These are phyloP conservation scores for Cladosporium sp. DNA, from an alignment of 2,329 filamentous ascomycete species.

Conservation along the genomic window DNA sequence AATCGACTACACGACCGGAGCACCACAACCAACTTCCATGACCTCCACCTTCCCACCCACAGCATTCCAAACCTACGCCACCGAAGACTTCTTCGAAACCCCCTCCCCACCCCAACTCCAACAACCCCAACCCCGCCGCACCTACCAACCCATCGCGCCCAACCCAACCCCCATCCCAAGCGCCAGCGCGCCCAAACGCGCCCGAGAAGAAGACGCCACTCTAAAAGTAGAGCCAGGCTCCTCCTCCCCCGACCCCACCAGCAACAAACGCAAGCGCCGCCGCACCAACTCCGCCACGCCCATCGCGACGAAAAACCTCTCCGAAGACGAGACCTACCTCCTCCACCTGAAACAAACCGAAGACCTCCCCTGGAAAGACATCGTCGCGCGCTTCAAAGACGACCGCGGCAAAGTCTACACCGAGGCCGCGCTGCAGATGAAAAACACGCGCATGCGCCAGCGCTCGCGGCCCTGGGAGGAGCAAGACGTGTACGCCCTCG, in stretches of 20 bases:
- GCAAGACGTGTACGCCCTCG: slow-evolving; percentile 46
- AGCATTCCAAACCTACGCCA: slow-evolving; percentile 27
- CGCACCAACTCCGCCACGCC: slow-evolving; percentile 37
- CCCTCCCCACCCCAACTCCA: slow-evolving; percentile 25
- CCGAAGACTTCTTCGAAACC: slow-evolving; percentile 26
- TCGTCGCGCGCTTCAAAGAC: slow-evolving; percentile 46
- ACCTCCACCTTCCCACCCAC: slow-evolving; percentile 33
- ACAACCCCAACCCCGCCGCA: slow-evolving; percentile 37
- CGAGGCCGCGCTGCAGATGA: slow-evolving; percentile 53
- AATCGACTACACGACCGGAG: slow-evolving; percentile 34
- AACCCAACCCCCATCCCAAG: slow-evolving; percentile 34
- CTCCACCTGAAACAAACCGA: slow-evolving; percentile 51
- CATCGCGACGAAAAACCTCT: slow-evolving; percentile 41
- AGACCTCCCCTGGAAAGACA: slow-evolving; percentile 52
- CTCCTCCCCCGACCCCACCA: slow-evolving; percentile 14
- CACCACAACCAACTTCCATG: slow-evolving; percentile 26
- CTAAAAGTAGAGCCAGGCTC: slow-evolving; percentile 34
- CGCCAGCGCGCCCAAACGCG: slow-evolving; percentile 37
- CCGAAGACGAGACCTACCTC: slow-evolving; percentile 49
- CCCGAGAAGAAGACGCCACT: slow-evolving; percentile 29
- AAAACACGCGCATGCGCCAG: slow-evolving; percentile 49
- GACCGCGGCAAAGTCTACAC: slow-evolving; percentile 47
- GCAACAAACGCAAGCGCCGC: slow-evolving; percentile 34
- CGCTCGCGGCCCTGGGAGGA: slow-evolving; percentile 50
- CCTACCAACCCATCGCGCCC: slow-evolving; percentile 43